Evolutionary conservation across 495 filamentous ascomycete genomes (phyloP), one percentile per base, ranked within the genome.

Genomic region (Podospora tetraspora): DNA sequence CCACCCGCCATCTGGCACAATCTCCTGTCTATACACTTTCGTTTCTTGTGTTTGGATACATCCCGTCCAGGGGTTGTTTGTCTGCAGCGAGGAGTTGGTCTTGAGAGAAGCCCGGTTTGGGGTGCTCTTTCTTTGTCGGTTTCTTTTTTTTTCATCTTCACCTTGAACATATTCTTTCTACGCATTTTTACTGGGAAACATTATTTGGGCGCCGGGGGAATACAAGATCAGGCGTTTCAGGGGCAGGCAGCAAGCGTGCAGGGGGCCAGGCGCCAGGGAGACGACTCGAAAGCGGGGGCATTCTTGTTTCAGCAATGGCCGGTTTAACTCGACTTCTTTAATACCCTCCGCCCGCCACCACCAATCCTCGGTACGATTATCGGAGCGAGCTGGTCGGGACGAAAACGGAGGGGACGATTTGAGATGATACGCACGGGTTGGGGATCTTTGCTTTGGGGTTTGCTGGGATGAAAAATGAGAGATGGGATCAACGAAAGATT

Each of bases 51-150:
- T 34, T 67, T n/a, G 58, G 59, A 29, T 68, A 25, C 60, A 27
- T 19, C 25, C 22, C 30, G 30, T 34, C 24, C 23, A 6, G 10
- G 21, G 52, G 32, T 16, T 22, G 29, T 66, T 52, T 66, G 65
- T 66, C 59, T 63, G 34, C 57, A 70, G 68, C 68, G 68, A 63
- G 68, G 68, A 70, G 68, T 70, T 70, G 64, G 64, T 19, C 63
- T 60, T n/a, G n/a, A 32, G n/a, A 32, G 43, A 59, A 25, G 62
- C 22, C 63, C 43, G 16, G 25, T 24, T 23, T 63, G 30, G 16
- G 30, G 29, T 24, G 57, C 59, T 29, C n/a, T 11, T n/a, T 59
- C n/a, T 29, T 16, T 12, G 22, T 13, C 58, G 25, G 25, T 58
- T 43, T 25, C 2, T 58, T n/a, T 3, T 27, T 59, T 27, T 37